These are phyloP conservation scores for Sphagnum magellanicum DNA, from an alignment of 228 moss, liverwort and hornwort genomes.

Conservation along the genomic window DNA sequence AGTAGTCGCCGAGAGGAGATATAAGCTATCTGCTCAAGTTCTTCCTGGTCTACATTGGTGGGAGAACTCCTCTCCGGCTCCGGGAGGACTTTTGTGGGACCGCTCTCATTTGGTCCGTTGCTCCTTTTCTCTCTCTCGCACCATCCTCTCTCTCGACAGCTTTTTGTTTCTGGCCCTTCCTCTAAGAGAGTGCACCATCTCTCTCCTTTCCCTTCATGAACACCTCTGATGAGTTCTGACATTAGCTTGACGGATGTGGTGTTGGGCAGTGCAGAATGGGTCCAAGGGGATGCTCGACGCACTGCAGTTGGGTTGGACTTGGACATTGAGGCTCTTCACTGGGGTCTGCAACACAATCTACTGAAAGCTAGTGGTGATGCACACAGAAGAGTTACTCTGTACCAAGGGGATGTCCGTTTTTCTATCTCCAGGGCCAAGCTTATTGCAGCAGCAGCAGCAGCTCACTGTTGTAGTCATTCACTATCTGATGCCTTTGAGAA, in stretches of 20 bases:
- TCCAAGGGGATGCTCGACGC: slow-evolving; percentile 38
- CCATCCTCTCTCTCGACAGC: no score
- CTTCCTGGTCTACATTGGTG: slow-evolving; percentile 44
- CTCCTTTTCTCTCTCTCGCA: no score
- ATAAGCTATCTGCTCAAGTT: slow-evolving; percentile 51
- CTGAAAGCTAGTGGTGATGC: slow-evolving; percentile 23
- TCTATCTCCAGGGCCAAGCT: slow-evolving; percentile 17
- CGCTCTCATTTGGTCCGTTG: slow-evolving; percentile 32
- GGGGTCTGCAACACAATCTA: slow-evolving; percentile 41
- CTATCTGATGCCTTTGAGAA: neutral
- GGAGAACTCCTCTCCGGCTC: slow-evolving; percentile 36
- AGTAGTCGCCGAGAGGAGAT: slow-evolving; percentile 43
- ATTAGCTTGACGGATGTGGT: neutral
- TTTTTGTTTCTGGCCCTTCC: no score
- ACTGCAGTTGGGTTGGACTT: slow-evolving; percentile 55
- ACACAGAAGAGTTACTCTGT: slow-evolving; percentile 22
- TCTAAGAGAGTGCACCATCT: no score
- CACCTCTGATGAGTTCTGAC: no score
- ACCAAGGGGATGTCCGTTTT: slow-evolving; percentile 32
- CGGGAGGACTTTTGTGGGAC: slow-evolving; percentile 57
- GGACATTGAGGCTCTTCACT: slow-evolving; percentile 34
- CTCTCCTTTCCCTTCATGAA: no score
- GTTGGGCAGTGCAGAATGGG: slow-evolving; percentile 45
- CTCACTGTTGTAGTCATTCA: neutral
- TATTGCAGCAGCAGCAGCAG: slow-evolving; percentile 7